Percentiles rank a stretch among this genome's conserved stretches.
These are phyloP conservation scores for Cornus controversa DNA, from an alignment of 148 eudicot species.

Conservation along the genomic window DNA sequence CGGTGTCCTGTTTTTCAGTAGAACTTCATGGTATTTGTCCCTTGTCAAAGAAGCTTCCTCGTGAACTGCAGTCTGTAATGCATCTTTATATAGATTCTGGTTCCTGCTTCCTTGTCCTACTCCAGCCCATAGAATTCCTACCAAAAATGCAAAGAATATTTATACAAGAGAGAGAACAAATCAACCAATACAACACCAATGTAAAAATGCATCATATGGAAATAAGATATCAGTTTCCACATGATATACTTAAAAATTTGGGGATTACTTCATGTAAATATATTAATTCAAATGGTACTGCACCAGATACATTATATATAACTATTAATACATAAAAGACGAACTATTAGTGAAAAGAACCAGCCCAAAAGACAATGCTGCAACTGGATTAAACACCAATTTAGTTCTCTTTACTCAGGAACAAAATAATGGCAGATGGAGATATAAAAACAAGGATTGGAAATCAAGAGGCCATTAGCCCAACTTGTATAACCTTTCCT, in stretches of 20 bases:
- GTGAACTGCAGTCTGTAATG: not conserved
- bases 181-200: not conserved
- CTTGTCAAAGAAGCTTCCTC: conserved; percentile 20
- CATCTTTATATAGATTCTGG: conserved; percentile 18
- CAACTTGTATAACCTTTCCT: no score
- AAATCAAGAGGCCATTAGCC: no score
- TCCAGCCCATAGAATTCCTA: conserved; percentile 42
- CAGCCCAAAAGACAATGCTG: not conserved
- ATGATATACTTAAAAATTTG: not conserved
- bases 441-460: not conserved
- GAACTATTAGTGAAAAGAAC: not conserved
- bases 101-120: conserved; percentile 20
- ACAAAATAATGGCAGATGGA: not conserved
- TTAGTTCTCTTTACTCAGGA: not conserved
- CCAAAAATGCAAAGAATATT: conserved; percentile 11
- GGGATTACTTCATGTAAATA: not conserved
- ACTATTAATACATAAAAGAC: not conserved
- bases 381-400: not conserved
- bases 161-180: not conserved
- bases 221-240: not conserved
- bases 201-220: not conserved
- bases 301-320: not conserved
- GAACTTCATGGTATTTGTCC: conserved; percentile 31
- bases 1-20: conserved; percentile 21
- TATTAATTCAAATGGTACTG: not conserved